Evolutionary conservation across 1,284 basidiomycete species (phyloP).

Genomic region (Puccinia triticina): DNA sequence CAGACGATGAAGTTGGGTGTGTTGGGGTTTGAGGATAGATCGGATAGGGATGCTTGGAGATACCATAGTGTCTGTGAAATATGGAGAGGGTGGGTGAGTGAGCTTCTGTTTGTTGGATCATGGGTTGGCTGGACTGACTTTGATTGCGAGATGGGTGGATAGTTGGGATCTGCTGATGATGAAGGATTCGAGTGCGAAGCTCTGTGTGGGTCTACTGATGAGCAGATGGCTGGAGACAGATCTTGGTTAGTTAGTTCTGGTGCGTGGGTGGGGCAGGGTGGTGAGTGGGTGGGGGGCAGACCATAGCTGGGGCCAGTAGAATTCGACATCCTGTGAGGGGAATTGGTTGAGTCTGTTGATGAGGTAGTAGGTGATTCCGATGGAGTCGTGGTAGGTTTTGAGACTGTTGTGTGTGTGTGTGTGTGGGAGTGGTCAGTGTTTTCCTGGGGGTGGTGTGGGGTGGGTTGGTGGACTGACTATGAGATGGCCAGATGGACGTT

Average conservation of each 20-base stretch:
- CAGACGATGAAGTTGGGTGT: slow-evolving; percentile 86
- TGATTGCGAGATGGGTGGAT: slow-evolving; percentile 89
- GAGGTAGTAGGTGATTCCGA: slow-evolving; percentile 94
- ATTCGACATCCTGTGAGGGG: slow-evolving; percentile 77
- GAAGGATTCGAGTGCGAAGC: slow-evolving; percentile 86
- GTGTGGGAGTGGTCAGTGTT: not conserved
- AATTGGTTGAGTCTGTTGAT: slow-evolving; percentile 78
- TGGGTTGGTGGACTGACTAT: slow-evolving; percentile 55
- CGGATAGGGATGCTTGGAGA: slow-evolving; percentile 90
- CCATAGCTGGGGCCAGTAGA: slow-evolving; percentile 97
- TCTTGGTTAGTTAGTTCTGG: too few species aligned
- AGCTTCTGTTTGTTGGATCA: too few species aligned
- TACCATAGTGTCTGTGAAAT: slow-evolving; percentile 83
- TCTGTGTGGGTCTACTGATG: slow-evolving; percentile 83
- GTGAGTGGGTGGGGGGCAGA: slow-evolving; percentile 78
- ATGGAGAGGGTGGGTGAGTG: slow-evolving; percentile 57
- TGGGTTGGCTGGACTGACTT: slow-evolving; percentile 58
- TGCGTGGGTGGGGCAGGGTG: too few species aligned
- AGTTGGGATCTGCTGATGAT: slow-evolving; percentile 81
- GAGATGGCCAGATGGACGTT: slow-evolving; percentile 58
- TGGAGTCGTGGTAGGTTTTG: slow-evolving; percentile 82
- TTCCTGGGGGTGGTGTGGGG: not conserved
- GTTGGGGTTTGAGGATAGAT: slow-evolving; percentile 67
- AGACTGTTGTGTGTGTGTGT: slow-evolving; percentile 61
- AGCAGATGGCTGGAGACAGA: slow-evolving; percentile 75